A percentile compares a stretch with the other conserved stretches of the same genome.
These are phyloP conservation scores for Linnemannia exigua DNA, from an alignment of 192 early-diverging fungal species.

Conservation along the genomic window DNA sequence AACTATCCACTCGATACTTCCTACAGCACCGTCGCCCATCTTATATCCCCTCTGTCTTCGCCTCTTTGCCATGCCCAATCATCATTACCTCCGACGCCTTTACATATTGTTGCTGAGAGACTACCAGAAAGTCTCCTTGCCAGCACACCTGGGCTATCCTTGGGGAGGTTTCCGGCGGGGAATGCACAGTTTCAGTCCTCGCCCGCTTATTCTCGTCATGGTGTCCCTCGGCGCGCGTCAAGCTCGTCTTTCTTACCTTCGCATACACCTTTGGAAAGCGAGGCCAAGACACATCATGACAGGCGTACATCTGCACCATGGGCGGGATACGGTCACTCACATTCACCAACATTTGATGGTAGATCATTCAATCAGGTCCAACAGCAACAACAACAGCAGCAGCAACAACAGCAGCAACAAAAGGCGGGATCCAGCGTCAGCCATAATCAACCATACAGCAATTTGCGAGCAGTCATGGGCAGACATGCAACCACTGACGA, in stretches of 20 bases:
- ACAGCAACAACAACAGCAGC: neutral
- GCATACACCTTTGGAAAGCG: conserved; percentile 13
- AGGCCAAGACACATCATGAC: conserved; percentile 28
- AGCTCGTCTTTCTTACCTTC: conserved; percentile 47
- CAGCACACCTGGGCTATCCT: neutral
- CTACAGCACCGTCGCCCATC: conserved; percentile 30
- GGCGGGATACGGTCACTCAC: conserved; percentile 17
- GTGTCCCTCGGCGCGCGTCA: conserved; percentile 35
- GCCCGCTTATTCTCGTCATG: conserved; percentile 16
- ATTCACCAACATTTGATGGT: conserved; percentile 12
- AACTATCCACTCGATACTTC: conserved; percentile 17
- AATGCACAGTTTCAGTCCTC: conserved; percentile 28
- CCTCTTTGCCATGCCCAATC: conserved; percentile 38
- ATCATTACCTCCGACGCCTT: conserved; percentile 45
- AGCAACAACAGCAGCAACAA: conserved; percentile 14
- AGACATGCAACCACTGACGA: conserved; percentile 31
- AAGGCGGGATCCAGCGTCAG: conserved; percentile 7
- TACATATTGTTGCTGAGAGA: conserved; percentile 27
- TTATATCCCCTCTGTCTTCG: conserved; percentile 41
- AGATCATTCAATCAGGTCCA: neutral
- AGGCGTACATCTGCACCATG: conserved; percentile 44
- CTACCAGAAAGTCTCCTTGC: conserved; percentile 22
- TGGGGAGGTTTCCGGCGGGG: conserved; percentile 18
- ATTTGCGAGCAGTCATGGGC: conserved; percentile 11
- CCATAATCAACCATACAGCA: conserved; percentile 18